A percentile compares a stretch with the other conserved stretches of the same genome.
Conservation (phyloP, 495 filamentous ascomycete genomes). For the Aspergillus asperescens region DNA sequence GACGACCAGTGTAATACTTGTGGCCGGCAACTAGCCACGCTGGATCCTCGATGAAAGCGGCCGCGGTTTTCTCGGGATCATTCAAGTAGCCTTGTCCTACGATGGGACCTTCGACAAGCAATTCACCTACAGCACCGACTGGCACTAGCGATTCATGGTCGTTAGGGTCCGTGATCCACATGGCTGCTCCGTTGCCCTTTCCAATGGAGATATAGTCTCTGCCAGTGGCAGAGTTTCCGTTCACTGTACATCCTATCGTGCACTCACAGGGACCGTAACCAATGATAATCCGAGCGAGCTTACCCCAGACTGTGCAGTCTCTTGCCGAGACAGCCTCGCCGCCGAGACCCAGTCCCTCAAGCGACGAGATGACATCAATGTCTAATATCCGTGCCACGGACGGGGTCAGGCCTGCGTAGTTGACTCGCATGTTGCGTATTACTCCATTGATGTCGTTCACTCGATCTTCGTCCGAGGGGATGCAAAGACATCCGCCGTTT, state of each 20-base stretch:
- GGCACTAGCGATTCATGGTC: constrained; percentile 42
- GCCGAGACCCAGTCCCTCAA: constrained; percentile 44
- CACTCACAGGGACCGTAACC: constrained; percentile 51
- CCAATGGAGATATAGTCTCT: constrained; percentile 36
- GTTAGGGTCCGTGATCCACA: constrained; percentile 47
- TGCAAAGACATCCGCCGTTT: constrained; percentile 46
- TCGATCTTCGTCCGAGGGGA: constrained; percentile 47
- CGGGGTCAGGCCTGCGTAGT: constrained; percentile 46
- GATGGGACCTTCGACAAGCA: constrained; percentile 51
- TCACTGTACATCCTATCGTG: constrained; percentile 42
- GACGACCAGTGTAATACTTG: constrained; percentile 29
- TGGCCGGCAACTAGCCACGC: constrained; percentile 43
- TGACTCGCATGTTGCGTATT: constrained; percentile 41
- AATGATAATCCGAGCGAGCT: constrained; percentile 40
- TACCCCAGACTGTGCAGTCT: constrained; percentile 37
- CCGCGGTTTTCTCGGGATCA: constrained; percentile 41
- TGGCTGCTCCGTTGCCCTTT: constrained; percentile 32
- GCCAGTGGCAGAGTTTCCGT: constrained; percentile 38
- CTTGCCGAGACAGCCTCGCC: constrained; percentile 47
- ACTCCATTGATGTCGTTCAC: constrained; percentile 44
- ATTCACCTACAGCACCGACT: constrained; percentile 48
- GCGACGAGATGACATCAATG: constrained; percentile 38
- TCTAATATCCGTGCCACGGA: constrained; percentile 44
- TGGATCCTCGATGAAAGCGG: constrained; percentile 45
- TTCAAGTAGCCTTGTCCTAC: constrained; percentile 50